Evolutionary conservation across 352 stramenopile species (phyloP).

Genomic region (Globisporangium emineosum): DNA sequence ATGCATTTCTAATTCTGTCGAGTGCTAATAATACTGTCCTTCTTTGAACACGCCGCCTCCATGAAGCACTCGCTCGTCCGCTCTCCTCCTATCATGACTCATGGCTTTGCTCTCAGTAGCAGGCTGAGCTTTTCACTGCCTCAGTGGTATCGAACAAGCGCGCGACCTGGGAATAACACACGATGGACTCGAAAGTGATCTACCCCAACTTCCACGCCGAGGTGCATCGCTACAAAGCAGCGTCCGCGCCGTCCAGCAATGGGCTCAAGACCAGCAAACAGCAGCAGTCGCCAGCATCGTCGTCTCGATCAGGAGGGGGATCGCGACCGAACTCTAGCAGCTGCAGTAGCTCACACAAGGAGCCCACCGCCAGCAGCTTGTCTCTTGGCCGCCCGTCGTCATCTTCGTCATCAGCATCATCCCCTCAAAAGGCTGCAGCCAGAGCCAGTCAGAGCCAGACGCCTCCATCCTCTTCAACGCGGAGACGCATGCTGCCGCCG

Average conservation of each 20-base stretch:
- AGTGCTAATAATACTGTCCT: not conserved
- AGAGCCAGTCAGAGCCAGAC: not conserved
- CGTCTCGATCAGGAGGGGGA: not conserved
- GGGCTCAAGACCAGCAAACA: slow-evolving; percentile 19
- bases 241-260: slow-evolving; percentile 17
- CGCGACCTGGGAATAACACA: not conserved
- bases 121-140: too few relatives aligned
- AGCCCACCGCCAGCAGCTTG: not conserved
- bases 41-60: not conserved
- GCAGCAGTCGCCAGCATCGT: slow-evolving; percentile 8
- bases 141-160: too few relatives aligned
- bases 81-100: not conserved
- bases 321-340: slow-evolving; percentile 12
- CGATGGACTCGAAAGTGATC: slow-evolving; percentile 24
- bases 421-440: slow-evolving; percentile 1
- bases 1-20: not conserved
- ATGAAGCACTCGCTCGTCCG: not conserved
- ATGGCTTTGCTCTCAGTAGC: not conserved
- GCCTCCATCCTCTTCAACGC: not conserved
- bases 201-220: slow-evolving; percentile 67
- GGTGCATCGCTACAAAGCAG: slow-evolving; percentile 34
- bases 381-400: not conserved
- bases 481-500: slow-evolving; percentile 11
- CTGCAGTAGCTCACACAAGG: not conserved
- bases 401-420: slow-evolving; percentile 12